phyloP scores from a whole-genome alignment of 2,329 filamentous ascomycete genomes.

The Phialophora expanda region DNA sequence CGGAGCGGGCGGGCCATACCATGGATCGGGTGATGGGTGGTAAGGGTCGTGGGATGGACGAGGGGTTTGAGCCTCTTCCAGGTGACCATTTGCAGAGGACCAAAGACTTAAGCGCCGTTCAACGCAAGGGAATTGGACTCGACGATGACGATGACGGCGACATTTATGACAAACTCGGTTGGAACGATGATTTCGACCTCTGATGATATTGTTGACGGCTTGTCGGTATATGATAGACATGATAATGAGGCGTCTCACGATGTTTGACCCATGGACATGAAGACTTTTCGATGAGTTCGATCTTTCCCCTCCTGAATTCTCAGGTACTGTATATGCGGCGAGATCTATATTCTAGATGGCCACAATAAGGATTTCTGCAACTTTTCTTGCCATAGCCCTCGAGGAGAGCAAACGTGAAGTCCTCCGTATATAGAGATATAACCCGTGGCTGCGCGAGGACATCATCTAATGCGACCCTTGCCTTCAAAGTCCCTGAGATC shows the following conservation, averaged over 20 bases:
- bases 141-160: slow-evolving; percentile 36
- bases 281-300: not conserved
- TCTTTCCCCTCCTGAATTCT: not conserved
- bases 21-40: slow-evolving; percentile 41
- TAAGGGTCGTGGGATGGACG: slow-evolving; percentile 29
- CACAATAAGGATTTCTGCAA: not conserved
- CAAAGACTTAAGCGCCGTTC: not conserved
- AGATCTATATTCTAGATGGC: not conserved
- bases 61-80: slow-evolving; percentile 43
- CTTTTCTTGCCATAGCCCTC: not conserved
- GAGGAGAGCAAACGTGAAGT: not conserved
- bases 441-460: too few species aligned
- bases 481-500: slow-evolving; percentile 50
- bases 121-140: slow-evolving; percentile 1
- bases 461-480: slow-evolving; percentile 15
- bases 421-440: not conserved
- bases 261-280: slow-evolving; percentile 3
- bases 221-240: slow-evolving; percentile 1
- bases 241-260: not conserved
- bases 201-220: slow-evolving; percentile 18
- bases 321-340: not conserved
- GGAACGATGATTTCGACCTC: slow-evolving; percentile 49
- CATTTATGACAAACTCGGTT: slow-evolving; percentile 53
- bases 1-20: slow-evolving; percentile 34
- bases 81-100: not conserved